Conservation (phyloP, 768 basidiomycete genomes). For the Mycena capillaripes region DNA sequence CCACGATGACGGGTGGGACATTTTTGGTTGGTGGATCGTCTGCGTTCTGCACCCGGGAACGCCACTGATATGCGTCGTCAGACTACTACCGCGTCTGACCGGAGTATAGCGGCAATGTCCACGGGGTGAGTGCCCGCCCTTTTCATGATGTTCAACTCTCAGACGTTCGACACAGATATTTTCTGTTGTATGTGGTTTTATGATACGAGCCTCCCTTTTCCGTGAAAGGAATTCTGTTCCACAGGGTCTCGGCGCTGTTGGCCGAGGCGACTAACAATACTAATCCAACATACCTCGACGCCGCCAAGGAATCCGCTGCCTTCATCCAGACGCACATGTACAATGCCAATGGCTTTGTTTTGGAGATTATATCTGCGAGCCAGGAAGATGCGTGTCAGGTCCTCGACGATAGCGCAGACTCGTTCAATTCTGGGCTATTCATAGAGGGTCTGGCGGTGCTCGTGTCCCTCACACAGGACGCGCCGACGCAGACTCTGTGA, state of each 20-base stretch:
- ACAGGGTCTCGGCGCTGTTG: conserved; percentile 9
- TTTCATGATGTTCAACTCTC: neutral
- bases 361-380: conserved; percentile 10
- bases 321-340: conserved; percentile 31
- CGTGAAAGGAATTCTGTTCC: neutral
- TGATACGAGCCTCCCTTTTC: neutral
- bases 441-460: conserved; percentile 33
- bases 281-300: conserved; percentile 12
- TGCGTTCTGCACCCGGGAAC: neutral
- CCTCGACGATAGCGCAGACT: neutral
- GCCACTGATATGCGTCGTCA: neutral
- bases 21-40: neutral
- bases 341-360: conserved; percentile 1
- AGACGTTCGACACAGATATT: neutral
- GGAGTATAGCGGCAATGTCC: conserved; percentile 16
- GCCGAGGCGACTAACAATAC: conserved; percentile 3
- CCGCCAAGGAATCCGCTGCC: conserved; percentile 9
- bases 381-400: conserved; percentile 22
- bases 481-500: conserved; percentile 19
- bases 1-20: conserved; percentile 14
- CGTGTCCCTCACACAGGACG: conserved; percentile 17
- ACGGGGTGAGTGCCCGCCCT: conserved; percentile 25
- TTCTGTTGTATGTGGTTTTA: conserved; percentile 6
- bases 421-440: conserved; percentile 30
- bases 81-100: conserved; percentile 4